Evolutionary conservation across 1,284 basidiomycete genomes (phyloP).

Genomic region (Afroboletus lepidellus): DNA sequence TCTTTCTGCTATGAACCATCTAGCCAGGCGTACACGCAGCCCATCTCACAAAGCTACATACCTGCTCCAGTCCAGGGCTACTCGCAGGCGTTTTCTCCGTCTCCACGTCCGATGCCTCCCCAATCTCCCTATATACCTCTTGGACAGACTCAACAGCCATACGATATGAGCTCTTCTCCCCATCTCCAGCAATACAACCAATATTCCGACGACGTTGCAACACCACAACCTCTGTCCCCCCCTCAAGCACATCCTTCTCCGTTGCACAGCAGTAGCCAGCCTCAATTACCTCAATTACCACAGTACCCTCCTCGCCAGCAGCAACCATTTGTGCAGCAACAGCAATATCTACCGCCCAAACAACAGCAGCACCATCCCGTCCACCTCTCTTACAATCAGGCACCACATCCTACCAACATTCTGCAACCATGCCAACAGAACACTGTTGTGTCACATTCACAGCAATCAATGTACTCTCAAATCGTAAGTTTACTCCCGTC

Average conservation of each 20-base stretch:
- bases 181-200: slow-evolving; percentile 16
- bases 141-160: slow-evolving; percentile 19
- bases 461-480: slow-evolving; percentile 44
- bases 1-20: slow-evolving; percentile 6
- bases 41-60: slow-evolving; percentile 14
- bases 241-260: slow-evolving; percentile 14
- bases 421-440: slow-evolving; percentile 23
- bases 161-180: slow-evolving; percentile 7
- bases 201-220: slow-evolving; percentile 8
- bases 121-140: slow-evolving; percentile 12
- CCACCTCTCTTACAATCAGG: slow-evolving; percentile 16
- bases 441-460: slow-evolving; percentile 5
- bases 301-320: slow-evolving; percentile 11
- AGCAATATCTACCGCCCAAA: slow-evolving; percentile 10
- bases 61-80: slow-evolving; percentile 7
- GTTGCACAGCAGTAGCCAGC: slow-evolving; percentile 3
- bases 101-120: slow-evolving; percentile 6
- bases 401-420: slow-evolving; percentile 10
- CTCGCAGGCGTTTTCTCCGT: slow-evolving; percentile 7
- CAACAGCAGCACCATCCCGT: slow-evolving; percentile 17
- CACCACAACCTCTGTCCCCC: slow-evolving; percentile 13
- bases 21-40: slow-evolving; percentile 12
- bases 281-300: slow-evolving; percentile 12
- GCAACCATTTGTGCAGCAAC: slow-evolving; percentile 11
- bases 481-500: slow-evolving; percentile 19